A percentile compares a stretch with the other conserved stretches of the same genome.
These are phyloP conservation scores for Flaveria floridana DNA, from an alignment of 140 eudicot species.

Conservation along the genomic window DNA sequence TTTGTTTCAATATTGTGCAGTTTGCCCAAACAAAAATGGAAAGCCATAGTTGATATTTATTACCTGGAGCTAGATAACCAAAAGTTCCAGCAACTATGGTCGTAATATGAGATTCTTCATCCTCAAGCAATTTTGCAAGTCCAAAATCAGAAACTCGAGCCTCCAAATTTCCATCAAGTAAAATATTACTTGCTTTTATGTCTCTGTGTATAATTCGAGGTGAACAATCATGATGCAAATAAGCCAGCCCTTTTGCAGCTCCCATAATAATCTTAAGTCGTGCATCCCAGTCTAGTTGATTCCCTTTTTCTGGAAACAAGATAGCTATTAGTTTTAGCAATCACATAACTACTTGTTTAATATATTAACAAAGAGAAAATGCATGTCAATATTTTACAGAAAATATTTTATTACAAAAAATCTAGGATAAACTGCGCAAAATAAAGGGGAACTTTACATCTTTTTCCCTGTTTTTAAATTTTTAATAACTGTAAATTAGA, in stretches of 20 bases:
- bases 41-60: conserved; percentile 5
- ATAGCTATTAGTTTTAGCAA: conserved; percentile 8
- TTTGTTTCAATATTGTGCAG: background rate
- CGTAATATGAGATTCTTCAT: conserved; percentile 98
- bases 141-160: conserved; percentile 99
- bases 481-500: background rate
- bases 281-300: conserved; percentile 83
- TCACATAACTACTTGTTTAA: conserved; percentile 1
- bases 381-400: background rate
- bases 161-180: conserved; percentile 88
- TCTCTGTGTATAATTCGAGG: conserved; percentile 97
- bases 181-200: conserved; percentile 93
- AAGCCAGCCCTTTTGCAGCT: conserved; percentile 95
- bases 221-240: conserved; percentile 97
- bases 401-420: background rate
- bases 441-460: background rate
- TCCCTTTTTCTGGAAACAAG: conserved; percentile 57
- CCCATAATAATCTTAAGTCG: conserved; percentile 81
- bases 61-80: conserved; percentile 99
- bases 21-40: background rate
- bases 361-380: background rate
- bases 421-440: background rate
- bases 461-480: background rate
- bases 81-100: conserved; percentile 99
- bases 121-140: conserved; percentile 90